Conservation (phyloP, 2,329 filamentous ascomycete genomes). For the Cordyceps cicadae region DNA sequence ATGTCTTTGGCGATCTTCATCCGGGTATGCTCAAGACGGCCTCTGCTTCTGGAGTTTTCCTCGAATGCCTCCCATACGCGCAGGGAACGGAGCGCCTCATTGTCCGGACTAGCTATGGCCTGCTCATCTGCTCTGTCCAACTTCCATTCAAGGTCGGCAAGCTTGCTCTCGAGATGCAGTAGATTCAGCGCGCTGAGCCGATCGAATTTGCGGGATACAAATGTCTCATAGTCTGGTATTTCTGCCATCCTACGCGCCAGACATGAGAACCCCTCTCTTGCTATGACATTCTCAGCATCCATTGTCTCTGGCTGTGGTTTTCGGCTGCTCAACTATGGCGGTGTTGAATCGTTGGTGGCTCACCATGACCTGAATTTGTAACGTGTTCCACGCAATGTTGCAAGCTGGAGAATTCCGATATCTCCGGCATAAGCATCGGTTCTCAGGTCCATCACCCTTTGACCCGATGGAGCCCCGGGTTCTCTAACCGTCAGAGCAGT, state of each 20-base stretch:
- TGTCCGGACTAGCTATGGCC: neutral
- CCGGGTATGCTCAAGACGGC: neutral
- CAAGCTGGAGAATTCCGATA: too few species aligned
- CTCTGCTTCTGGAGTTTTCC: neutral
- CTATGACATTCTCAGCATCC: neutral
- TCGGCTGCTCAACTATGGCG: neutral
- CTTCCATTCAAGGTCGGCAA: neutral
- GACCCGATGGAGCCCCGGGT: neutral
- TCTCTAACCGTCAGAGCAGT: neutral
- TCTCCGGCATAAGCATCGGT: neutral
- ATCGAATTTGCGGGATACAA: conserved; percentile 10
- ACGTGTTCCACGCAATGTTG: too few species aligned
- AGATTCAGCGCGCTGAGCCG: conserved; percentile 2
- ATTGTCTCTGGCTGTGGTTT: neutral
- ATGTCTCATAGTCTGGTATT: conserved; percentile 9
- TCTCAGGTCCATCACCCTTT: neutral
- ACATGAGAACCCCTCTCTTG: neutral
- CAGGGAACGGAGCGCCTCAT: conserved; percentile 3
- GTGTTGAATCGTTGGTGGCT: neutral
- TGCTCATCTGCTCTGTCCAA: neutral
- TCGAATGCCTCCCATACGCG: conserved; percentile 9
- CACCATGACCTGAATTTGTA: neutral
- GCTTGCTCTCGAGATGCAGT: conserved; percentile 7
- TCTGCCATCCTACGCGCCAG: neutral
- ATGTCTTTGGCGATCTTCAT: neutral